phyloP scores from a whole-genome alignment of 345 rosid species.

The Erysimum cheiranthoides region DNA sequence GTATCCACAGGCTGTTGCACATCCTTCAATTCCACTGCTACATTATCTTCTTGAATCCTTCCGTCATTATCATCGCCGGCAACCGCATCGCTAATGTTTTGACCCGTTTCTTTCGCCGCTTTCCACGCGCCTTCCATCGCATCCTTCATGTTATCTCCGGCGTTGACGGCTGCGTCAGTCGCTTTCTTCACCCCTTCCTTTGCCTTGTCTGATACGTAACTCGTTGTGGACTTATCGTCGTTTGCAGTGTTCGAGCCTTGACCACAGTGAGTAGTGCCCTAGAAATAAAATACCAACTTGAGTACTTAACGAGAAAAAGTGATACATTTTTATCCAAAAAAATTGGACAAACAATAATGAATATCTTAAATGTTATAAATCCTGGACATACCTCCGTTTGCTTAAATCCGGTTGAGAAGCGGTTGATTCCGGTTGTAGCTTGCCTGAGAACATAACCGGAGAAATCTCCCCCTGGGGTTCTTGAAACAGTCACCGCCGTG shows the following conservation, averaged over 20 bases:
- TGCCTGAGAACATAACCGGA: slow-evolving; percentile 36
- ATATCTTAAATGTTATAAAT: background rate
- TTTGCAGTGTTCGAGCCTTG: slow-evolving; percentile 29
- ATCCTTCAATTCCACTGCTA: slow-evolving; percentile 47
- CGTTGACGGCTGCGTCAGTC: slow-evolving; percentile 41
- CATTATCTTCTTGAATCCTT: slow-evolving; percentile 46
- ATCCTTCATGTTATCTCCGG: slow-evolving; percentile 49
- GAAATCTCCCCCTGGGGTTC: slow-evolving; percentile 25
- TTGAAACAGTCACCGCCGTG: slow-evolving; percentile 26
- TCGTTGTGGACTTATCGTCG: slow-evolving; percentile 30
- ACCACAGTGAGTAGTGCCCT: slow-evolving; percentile 23
- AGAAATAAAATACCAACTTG: background rate
- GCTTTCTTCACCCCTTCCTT: slow-evolving; percentile 57
- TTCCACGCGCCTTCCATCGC: slow-evolving; percentile 59
- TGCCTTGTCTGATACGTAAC: slow-evolving; percentile 49
- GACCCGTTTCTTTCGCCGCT: slow-evolving; percentile 47
- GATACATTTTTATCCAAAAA: background rate
- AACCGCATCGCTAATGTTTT: slow-evolving; percentile 45
- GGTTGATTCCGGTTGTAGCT: slow-evolving; percentile 25
- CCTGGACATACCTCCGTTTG: slow-evolving; percentile 25
- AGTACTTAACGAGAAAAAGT: background rate
- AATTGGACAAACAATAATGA: background rate
- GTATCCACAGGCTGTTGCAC: slow-evolving; percentile 55
- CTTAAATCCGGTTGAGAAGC: slow-evolving; percentile 39
- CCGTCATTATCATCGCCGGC: slow-evolving; percentile 24